Evolutionary conservation across 2,329 filamentous ascomycete species (phyloP).

Genomic region (Alternaria atra): DNA sequence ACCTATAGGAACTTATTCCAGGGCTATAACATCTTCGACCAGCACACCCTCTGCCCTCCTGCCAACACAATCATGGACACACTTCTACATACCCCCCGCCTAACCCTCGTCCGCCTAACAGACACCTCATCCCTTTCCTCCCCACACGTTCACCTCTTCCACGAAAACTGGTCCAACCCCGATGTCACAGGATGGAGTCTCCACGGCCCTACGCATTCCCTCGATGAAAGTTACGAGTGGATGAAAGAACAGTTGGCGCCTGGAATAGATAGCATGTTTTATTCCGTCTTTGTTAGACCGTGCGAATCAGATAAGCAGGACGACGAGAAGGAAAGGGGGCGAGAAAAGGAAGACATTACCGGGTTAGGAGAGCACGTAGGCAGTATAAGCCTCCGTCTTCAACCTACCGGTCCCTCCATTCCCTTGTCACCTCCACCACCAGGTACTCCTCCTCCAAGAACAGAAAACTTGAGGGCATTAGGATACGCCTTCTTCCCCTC

Average conservation of each 20-base stretch:
- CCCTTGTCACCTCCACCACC: not conserved
- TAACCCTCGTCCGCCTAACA: conserved; percentile 36
- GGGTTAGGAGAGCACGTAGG: conserved; percentile 20
- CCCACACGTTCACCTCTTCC: conserved; percentile 38
- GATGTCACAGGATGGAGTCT: conserved; percentile 38
- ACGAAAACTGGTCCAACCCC: conserved; percentile 35
- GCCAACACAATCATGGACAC: not conserved
- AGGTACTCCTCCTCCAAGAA: not conserved
- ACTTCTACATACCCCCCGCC: conserved; percentile 27
- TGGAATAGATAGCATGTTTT: conserved; percentile 22
- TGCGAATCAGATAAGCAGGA: not conserved
- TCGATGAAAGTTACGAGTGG: conserved; percentile 29
- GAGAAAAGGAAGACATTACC: not conserved
- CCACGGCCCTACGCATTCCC: conserved; percentile 28
- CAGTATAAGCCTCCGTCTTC: conserved; percentile 23
- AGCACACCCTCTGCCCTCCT: not conserved
- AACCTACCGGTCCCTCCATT: conserved; percentile 11
- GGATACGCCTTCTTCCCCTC: conserved; percentile 35
- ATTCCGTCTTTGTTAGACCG: conserved; percentile 24
- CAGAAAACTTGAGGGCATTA: conserved; percentile 23
- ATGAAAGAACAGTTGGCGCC: conserved; percentile 24
- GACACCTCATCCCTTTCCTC: conserved; percentile 26
- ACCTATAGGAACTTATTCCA: no score
- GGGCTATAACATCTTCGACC: no score
- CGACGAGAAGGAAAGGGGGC: not conserved